Evolutionary conservation across 2,329 filamentous ascomycete species (phyloP), one percentile per base, ranked within the genome.

Genomic region (Cyphellophora attinorum): DNA sequence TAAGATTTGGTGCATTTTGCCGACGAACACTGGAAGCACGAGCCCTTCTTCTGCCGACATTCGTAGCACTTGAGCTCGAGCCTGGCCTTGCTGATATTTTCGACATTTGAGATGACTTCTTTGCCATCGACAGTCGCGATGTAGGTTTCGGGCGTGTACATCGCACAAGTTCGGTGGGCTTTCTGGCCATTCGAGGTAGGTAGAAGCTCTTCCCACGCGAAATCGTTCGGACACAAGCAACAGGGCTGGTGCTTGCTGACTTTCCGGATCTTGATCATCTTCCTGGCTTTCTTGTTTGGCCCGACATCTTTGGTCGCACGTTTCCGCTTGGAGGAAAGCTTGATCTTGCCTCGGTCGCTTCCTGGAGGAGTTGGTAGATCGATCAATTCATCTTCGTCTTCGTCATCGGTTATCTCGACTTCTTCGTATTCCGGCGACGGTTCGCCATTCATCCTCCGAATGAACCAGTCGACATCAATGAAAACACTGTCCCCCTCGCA

Each of bases 401-500:
- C 66, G 1, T 82, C 77, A 5, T 82, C 80, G 2, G 81, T 78
- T 10, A 62, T 57, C 32, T 64, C 61, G 21, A 54, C 47, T 35
- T 63, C 64, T 34, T 65, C 56, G 38, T 53, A 66, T 36, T 67
- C 63, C 0, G 64, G 64, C 3, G 76, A 80, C 3, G 73, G 68
- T 55, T 96, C 88, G 28, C 91, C 91, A 33, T 88, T 76, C 30
- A 96, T 63, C 57, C 93, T 95, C 41, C 91, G 84, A 60, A 98
- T 86, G 38, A 98, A 93, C 51, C 95, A 91, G 39, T 85, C 79
- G 3, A 96, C 86, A 53, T 98, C 88, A 34, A 98, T 86, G 88
- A 93, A 98, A 3, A 98, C 91, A 51, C 89, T 96, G 64, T 98
- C 91, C 40, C 93, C 79, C 46, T 94, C 88, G 55, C 91, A 98